phyloP scores from a whole-genome alignment of 305 asterid species.

The Solanum hybrid region DNA sequence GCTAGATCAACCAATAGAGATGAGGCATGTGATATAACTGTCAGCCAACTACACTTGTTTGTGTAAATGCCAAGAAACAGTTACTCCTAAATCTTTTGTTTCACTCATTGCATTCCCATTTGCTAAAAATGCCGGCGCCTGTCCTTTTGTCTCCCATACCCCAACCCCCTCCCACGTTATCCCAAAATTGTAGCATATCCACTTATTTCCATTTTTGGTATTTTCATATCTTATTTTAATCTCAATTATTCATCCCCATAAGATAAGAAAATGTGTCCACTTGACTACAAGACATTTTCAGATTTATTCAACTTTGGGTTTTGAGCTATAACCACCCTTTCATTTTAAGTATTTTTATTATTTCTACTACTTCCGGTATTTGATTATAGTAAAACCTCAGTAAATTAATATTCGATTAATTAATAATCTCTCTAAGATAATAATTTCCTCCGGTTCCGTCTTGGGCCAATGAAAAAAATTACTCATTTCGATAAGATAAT shows the following conservation, averaged over 20 bases:
- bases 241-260: neutral
- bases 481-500: too few relatives aligned
- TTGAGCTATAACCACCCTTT: neutral
- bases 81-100: slow-evolving; percentile 11
- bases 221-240: neutral
- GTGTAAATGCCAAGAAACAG: neutral
- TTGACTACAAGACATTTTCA: neutral
- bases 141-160: slow-evolving; percentile 34
- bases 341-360: neutral
- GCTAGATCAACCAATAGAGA: neutral
- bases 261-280: neutral
- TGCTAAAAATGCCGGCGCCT: slow-evolving; percentile 39
- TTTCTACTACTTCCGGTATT: neutral
- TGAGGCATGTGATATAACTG: neutral
- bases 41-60: neutral
- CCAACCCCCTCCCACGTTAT: neutral
- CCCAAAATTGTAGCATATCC: neutral
- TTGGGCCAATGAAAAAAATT: too few relatives aligned
- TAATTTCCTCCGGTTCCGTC: too few relatives aligned
- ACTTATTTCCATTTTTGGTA: slow-evolving; percentile 5
- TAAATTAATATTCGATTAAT: too few relatives aligned
- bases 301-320: neutral
- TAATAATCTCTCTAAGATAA: too few relatives aligned
- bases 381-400: too few relatives aligned
- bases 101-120: slow-evolving; percentile 28